phyloP scores from a whole-genome alignment of 495 filamentous ascomycete species.

The Penicillium malachiteum region DNA sequence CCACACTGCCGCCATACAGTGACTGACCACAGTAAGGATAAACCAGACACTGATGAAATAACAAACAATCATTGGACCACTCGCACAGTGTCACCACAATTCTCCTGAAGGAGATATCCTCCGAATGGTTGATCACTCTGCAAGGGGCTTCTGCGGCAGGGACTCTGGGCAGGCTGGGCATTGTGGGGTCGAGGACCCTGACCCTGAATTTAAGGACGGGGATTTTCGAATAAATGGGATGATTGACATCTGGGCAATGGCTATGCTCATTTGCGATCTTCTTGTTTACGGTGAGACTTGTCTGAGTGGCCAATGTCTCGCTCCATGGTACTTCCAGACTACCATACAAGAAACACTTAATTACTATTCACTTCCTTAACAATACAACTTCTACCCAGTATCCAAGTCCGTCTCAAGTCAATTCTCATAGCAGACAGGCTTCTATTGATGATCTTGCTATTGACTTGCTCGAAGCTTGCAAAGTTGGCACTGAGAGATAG shows the following conservation, averaged over 20 bases:
- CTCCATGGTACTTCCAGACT: no score
- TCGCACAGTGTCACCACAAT: neutral
- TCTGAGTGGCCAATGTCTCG: no score
- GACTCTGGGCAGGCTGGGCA: neutral
- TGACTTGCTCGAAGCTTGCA: neutral
- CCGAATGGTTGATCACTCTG: conserved; percentile 13
- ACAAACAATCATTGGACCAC: neutral
- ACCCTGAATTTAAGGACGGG: neutral
- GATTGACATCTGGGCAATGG: no score
- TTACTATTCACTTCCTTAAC: no score
- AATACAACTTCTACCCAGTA: no score
- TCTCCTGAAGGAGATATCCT: conserved; percentile 2
- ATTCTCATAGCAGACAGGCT: no score
- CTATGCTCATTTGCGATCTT: no score
- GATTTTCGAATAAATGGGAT: no score
- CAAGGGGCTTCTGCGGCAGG: conserved; percentile 12
- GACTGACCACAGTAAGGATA: conserved; percentile 2
- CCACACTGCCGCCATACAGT: neutral
- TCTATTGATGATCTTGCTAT: no score
- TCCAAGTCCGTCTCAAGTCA: no score
- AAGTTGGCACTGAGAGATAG: neutral
- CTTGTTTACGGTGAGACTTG: no score
- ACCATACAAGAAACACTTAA: no score
- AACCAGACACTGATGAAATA: neutral
- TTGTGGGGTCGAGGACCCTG: neutral